phyloP scores from a whole-genome alignment of 805 yeast genomes.

The Wickerhamiella musiphila region DNA sequence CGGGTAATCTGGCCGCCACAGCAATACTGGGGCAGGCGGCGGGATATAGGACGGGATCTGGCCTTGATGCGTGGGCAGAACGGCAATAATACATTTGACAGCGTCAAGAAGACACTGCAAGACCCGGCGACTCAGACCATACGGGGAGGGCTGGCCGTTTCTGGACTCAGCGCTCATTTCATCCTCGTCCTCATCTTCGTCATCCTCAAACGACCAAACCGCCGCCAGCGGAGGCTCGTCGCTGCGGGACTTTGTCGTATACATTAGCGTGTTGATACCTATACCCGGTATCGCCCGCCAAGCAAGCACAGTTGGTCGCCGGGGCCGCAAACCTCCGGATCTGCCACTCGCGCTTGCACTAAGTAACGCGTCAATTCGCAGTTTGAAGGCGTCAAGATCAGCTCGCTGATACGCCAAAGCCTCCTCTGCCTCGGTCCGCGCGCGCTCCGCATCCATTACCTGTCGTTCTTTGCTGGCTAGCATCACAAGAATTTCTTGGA shows the following conservation, averaged over 20 bases:
- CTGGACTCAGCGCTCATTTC: background rate
- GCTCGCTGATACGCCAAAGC: constrained; percentile 16
- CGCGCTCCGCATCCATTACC: constrained; percentile 19
- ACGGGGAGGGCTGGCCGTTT: background rate
- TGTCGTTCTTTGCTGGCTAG: constrained; percentile 22
- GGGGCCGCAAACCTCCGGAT: constrained; percentile 7
- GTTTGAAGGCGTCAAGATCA: constrained; percentile 8
- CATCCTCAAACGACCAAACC: constrained; percentile 1
- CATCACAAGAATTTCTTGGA: constrained; percentile 19
- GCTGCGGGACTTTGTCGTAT: constrained; percentile 2
- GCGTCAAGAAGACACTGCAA: constrained; percentile 12
- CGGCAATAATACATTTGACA: constrained; percentile 12
- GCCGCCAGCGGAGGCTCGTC: constrained; percentile 1
- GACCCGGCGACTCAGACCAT: constrained; percentile 6
- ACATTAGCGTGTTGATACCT: constrained; percentile 12
- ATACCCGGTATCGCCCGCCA: constrained; percentile 8
- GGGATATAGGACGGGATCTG: background rate
- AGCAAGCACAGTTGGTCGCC: constrained; percentile 9
- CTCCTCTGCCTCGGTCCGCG: constrained; percentile 14
- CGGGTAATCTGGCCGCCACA: constrained; percentile 14
- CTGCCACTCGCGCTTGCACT: no score
- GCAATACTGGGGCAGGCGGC: background rate
- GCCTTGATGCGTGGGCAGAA: constrained; percentile 12
- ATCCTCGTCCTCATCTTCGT: background rate
- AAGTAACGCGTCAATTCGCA: no score